Evolutionary conservation across 2,329 filamentous ascomycete genomes (phyloP).

Genomic region (Coleophoma crateriformis): DNA sequence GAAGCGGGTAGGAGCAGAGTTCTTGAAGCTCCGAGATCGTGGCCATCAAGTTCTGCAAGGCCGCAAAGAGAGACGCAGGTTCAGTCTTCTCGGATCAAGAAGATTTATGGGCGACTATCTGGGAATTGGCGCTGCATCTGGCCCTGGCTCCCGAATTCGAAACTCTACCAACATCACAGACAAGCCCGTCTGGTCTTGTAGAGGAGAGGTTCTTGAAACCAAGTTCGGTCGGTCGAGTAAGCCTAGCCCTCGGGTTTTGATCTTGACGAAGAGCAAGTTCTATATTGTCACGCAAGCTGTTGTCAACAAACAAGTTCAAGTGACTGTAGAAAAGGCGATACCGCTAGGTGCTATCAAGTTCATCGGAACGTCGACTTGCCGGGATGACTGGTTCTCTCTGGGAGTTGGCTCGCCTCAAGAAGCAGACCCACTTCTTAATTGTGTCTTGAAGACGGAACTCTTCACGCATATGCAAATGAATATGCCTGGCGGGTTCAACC

Average conservation of each 20-base stretch:
- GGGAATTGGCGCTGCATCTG: constrained; percentile 74
- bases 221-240: constrained; percentile 98
- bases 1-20: constrained; percentile 85
- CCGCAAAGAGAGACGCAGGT: constrained; percentile 85
- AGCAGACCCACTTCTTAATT: constrained; percentile 88
- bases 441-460: constrained; percentile 93
- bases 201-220: constrained; percentile 82
- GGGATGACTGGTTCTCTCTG: constrained; percentile 96
- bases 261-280: constrained; percentile 81
- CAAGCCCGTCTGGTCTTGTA: constrained; percentile 79
- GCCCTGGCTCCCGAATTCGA: constrained; percentile 76
- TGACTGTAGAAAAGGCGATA: constrained; percentile 75
- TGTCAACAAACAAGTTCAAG: constrained; percentile 75
- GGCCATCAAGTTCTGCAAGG: constrained; percentile 77
- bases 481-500: constrained; percentile 67
- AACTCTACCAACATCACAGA: constrained; percentile 73
- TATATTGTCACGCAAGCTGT: constrained; percentile 85
- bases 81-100: constrained; percentile 85
- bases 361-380: constrained; percentile 71
- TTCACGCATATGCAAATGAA: constrained; percentile 84
- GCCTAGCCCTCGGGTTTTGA: constrained; percentile 75
- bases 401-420: constrained; percentile 87
- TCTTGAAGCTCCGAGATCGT: constrained; percentile 79
- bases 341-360: constrained; percentile 86
- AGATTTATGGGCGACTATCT: constrained; percentile 95